Evolutionary conservation across 148 eudicot species (phyloP), one percentile per base, ranked within the genome.

Genomic region (Rhododendron mucronatum): DNA sequence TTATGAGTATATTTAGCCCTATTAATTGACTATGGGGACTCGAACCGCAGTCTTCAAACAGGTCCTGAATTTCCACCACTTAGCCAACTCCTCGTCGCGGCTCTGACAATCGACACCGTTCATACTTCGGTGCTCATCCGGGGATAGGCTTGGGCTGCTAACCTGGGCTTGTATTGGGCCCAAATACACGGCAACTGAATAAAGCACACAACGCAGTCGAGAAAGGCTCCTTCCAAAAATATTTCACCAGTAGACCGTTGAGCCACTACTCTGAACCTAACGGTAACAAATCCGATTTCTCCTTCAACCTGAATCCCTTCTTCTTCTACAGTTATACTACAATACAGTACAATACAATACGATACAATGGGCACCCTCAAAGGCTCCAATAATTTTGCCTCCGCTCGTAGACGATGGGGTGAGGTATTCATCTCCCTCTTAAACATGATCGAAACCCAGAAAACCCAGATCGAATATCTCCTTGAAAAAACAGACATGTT

Each of bases 361-460:
- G 8, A 10, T 6, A 20, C 65, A 6, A 67, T 67, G 91, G 91
- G 81, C 77, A 84, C 81, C 48, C 83, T 33, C 8, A 87, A 53
- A 80, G 83, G 44, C 69, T 84, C 87, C 1, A 74, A 85, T 2
- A 74, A 71, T 71, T 71, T 80, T 23, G 76, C 85, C 21, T 69
- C 90, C 15, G 92, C 90, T 41, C 89, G 83, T 4, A 48, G 90
- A 81, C 86, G 90, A 73, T 92, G 96, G 94, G 80, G 89, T 50
- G 80, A 84, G 18, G 75, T 92, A 26, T 95, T 91, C 86, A 83
- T 83, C 3, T 86, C 91, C 48, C 81, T 93, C 1, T 88, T 89
- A 33, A 48, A 84, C 4, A 53, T 90, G 85, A 20, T 93, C 12
- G 55, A 73, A 23, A 90, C 78, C 7, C 93, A 91, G 61, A 85